Evolutionary conservation across 192 early-diverging fungal genomes (phyloP).

Genomic region (Coemansia sp.): DNA sequence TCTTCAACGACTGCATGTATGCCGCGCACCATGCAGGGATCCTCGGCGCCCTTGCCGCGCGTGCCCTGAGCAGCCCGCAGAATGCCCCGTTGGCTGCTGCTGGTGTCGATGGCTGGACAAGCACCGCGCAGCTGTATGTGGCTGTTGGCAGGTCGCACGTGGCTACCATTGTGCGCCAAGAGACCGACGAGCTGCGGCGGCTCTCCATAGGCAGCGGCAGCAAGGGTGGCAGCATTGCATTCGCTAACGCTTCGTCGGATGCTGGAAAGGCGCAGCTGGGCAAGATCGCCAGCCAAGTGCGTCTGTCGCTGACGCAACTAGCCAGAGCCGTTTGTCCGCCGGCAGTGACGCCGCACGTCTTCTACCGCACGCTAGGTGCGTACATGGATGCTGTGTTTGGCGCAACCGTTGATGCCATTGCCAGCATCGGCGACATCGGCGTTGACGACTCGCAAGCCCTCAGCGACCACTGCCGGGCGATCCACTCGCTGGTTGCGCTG

Average conservation of each 20-base stretch:
- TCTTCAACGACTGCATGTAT: slow-evolving; percentile 50
- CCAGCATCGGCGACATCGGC: slow-evolving; percentile 33
- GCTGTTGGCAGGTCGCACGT: slow-evolving; percentile 4
- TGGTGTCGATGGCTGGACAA: slow-evolving; percentile 3
- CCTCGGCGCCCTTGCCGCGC: slow-evolving; percentile 2
- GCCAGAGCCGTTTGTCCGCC: slow-evolving; percentile 28
- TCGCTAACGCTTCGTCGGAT: slow-evolving; percentile 1
- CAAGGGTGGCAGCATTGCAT: slow-evolving; percentile 9
- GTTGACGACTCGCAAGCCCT: slow-evolving; percentile 46
- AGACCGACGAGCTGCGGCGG: slow-evolving; percentile 16
- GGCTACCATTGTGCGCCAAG: slow-evolving; percentile 4
- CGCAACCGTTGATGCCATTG: slow-evolving; percentile 18
- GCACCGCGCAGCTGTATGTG: slow-evolving; percentile 10
- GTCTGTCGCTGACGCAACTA: slow-evolving; percentile 22
- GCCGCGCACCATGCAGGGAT: slow-evolving; percentile 37
- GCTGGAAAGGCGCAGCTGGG: slow-evolving; percentile 5
- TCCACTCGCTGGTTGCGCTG: slow-evolving; percentile 1
- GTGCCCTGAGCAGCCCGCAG: background rate
- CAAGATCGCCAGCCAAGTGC: slow-evolving; percentile 14
- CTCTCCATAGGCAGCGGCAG: slow-evolving; percentile 7
- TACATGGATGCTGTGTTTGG: slow-evolving; percentile 31
- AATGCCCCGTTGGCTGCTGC: background rate
- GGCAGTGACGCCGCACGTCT: slow-evolving; percentile 23
- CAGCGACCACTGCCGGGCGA: slow-evolving; percentile 35
- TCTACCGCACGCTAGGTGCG: slow-evolving; percentile 17